These are phyloP conservation scores for Erodium texanum DNA, from an alignment of 441 rosid species.

Conservation along the genomic window DNA sequence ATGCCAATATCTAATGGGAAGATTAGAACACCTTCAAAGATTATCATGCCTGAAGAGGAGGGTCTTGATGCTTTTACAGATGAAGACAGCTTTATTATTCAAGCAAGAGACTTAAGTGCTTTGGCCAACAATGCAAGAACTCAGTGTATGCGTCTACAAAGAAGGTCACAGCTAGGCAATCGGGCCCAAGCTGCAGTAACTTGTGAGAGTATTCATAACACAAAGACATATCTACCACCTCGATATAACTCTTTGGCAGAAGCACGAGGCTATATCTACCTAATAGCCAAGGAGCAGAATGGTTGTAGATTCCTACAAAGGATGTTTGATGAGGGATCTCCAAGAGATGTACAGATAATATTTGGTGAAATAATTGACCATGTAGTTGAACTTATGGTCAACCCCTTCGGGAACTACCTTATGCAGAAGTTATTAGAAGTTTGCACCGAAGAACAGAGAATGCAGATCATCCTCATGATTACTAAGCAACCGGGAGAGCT, in stretches of 20 bases:
- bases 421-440: constrained; percentile 65
- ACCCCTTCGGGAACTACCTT: constrained; percentile 74
- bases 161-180: constrained; percentile 24
- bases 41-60: not conserved
- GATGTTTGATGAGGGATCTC: constrained; percentile 50
- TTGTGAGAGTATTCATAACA: constrained; percentile 6
- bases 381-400: constrained; percentile 48
- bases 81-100: constrained; percentile 37
- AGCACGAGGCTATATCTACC: constrained; percentile 39
- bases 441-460: constrained; percentile 51
- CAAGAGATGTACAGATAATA: constrained; percentile 30
- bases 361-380: constrained; percentile 42
- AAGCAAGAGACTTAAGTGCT: constrained; percentile 29
- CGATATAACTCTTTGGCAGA: constrained; percentile 33
- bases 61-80: constrained; percentile 22
- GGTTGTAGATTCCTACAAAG: constrained; percentile 64
- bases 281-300: constrained; percentile 65
- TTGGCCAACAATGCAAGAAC: no score
- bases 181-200: constrained; percentile 13
- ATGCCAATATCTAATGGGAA: constrained; percentile 24
- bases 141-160: constrained; percentile 20
- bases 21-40: constrained; percentile 17
- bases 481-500: constrained; percentile 48
- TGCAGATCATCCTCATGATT: constrained; percentile 34
- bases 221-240: constrained; percentile 17